A percentile compares a stretch with the other conserved stretches of the same genome.
Evolutionary conservation across 805 yeast genomes (phyloP).

Genomic region (Metschnikowia anglica): DNA sequence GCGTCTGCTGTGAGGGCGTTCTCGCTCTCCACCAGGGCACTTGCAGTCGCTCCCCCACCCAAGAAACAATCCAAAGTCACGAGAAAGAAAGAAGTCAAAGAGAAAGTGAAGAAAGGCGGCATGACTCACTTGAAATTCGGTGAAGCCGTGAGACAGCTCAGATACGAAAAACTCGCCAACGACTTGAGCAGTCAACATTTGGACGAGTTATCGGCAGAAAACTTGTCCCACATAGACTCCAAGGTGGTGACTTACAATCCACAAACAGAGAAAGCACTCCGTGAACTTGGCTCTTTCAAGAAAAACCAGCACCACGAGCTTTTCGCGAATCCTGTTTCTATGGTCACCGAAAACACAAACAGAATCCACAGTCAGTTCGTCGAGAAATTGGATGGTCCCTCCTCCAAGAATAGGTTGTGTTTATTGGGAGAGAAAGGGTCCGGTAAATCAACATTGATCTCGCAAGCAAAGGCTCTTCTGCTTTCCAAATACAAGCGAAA

Average conservation of each 20-base stretch:
- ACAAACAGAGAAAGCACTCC: slow-evolving; percentile 43
- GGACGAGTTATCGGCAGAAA: slow-evolving; percentile 16
- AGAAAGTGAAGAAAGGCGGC: slow-evolving; percentile 37
- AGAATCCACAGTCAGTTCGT: slow-evolving; percentile 40
- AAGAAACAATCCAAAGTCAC: slow-evolving; percentile 27
- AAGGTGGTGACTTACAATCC: slow-evolving; percentile 39
- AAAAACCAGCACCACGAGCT: slow-evolving; percentile 65
- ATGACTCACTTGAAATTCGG: slow-evolving; percentile 41
- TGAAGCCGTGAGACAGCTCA: slow-evolving; percentile 37
- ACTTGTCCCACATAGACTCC: slow-evolving; percentile 13
- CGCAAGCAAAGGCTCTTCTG: slow-evolving; percentile 68
- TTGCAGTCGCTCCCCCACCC: slow-evolving; percentile 22
- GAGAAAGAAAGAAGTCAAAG: slow-evolving; percentile 21
- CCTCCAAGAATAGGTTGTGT: slow-evolving; percentile 48
- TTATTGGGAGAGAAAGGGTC: slow-evolving; percentile 71
- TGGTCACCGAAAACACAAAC: slow-evolving; percentile 53
- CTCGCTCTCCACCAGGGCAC: slow-evolving; percentile 11
- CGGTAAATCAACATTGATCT: slow-evolving; percentile 72
- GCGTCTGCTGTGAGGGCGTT: slow-evolving; percentile 10
- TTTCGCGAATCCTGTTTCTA: slow-evolving; percentile 56
- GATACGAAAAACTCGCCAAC: slow-evolving; percentile 34
- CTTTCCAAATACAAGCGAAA: slow-evolving; percentile 29
- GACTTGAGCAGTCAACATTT: slow-evolving; percentile 16
- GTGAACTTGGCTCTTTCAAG: slow-evolving; percentile 61
- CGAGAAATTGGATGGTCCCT: slow-evolving; percentile 27